phyloP scores from a whole-genome alignment of 78 protist genomes.

The slime mould (Dictyostelium discoideum) region DNA sequence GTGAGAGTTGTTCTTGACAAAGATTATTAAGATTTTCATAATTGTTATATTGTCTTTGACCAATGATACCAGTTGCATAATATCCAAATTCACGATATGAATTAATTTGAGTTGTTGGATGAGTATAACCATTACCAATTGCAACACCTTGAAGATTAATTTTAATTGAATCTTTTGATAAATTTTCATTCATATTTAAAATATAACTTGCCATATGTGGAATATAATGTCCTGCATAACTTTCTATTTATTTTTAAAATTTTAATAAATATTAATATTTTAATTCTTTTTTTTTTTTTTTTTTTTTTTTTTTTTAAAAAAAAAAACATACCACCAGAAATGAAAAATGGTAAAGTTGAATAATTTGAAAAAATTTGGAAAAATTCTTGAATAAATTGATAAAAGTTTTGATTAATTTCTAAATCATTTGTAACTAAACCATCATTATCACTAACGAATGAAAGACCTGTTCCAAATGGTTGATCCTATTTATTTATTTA shows the following conservation, averaged over 20 bases:
- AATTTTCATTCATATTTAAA: constrained; percentile 22
- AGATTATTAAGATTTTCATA: neutral
- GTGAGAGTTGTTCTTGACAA: constrained; percentile 39
- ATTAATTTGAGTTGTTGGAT: constrained; percentile 46
- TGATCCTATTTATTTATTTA: neutral
- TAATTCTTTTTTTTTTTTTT: neutral
- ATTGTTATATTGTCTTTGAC: neutral
- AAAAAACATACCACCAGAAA: constrained; percentile 23
- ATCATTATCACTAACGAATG: neutral
- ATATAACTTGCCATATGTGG: constrained; percentile 38
- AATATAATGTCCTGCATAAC: constrained; percentile 61
- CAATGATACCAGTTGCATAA: constrained; percentile 37
- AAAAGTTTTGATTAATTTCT: constrained; percentile 44
- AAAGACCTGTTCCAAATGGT: constrained; percentile 66
- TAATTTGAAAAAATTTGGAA: constrained; percentile 8
- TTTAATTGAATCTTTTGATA: neutral
- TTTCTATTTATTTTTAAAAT: neutral
- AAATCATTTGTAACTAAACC: constrained; percentile 21
- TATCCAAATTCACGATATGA: constrained; percentile 23
- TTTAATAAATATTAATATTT: neutral
- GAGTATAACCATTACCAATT: constrained; percentile 76
- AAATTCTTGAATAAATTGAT: constrained; percentile 37
- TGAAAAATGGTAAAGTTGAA: neutral
- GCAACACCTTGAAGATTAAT: constrained; percentile 45
- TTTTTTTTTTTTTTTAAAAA: neutral